Conservation (phyloP, 1,284 basidiomycete species). For the Hortiboletus rubellus region DNA sequence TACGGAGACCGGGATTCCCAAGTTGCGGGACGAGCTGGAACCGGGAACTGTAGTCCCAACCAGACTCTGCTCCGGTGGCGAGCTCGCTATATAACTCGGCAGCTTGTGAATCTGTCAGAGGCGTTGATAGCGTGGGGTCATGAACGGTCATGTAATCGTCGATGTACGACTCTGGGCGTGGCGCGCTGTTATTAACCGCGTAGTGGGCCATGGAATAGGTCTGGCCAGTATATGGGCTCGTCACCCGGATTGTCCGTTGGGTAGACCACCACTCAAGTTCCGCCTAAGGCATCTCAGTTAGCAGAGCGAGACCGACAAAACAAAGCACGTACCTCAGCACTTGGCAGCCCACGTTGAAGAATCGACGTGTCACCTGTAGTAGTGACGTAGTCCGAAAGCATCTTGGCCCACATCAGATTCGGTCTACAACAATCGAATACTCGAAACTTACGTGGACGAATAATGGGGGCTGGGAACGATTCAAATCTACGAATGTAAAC, state of each 20-base stretch:
- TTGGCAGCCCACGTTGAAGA: slow-evolving; percentile 61
- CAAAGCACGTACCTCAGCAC: slow-evolving; percentile 49
- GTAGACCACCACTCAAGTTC: slow-evolving; percentile 83
- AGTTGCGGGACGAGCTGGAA: slow-evolving; percentile 47
- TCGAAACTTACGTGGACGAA: slow-evolving; percentile 65
- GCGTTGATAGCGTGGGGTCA: slow-evolving; percentile 52
- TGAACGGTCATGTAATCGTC: slow-evolving; percentile 79
- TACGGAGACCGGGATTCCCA: slow-evolving; percentile 58
- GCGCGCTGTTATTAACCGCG: slow-evolving; percentile 78
- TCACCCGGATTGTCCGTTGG: slow-evolving; percentile 75
- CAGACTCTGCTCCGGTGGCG: slow-evolving; percentile 84
- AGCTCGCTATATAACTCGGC: slow-evolving; percentile 84
- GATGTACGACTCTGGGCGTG: slow-evolving; percentile 83
- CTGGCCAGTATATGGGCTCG: slow-evolving; percentile 69
- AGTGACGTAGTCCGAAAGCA: slow-evolving; percentile 66
- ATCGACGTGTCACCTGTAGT: slow-evolving; percentile 62
- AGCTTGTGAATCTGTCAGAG: slow-evolving; percentile 61
- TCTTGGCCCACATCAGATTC: slow-evolving; percentile 38
- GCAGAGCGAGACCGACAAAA: slow-evolving; percentile 38
- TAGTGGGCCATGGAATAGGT: slow-evolving; percentile 73
- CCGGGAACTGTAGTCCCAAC: slow-evolving; percentile 56
- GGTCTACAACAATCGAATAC: neutral
- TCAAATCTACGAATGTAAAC: slow-evolving; percentile 54
- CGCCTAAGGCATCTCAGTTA: slow-evolving; percentile 40
- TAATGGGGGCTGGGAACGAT: slow-evolving; percentile 88